Evolutionary conservation across 2,329 filamentous ascomycete species (phyloP).

Genomic region (Cryphonectria japonica): DNA sequence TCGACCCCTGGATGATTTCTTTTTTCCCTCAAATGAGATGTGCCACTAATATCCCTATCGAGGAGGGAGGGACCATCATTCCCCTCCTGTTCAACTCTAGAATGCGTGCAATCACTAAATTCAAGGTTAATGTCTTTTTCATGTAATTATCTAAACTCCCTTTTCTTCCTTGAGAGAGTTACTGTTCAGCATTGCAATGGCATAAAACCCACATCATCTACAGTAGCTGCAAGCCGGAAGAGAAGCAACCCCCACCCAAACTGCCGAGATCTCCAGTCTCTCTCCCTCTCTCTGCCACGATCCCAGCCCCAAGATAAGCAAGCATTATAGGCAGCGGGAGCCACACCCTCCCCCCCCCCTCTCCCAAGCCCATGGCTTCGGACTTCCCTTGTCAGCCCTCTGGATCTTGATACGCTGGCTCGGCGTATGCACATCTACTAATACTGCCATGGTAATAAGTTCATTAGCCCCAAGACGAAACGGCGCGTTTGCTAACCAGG

Average conservation of each 20-base stretch:
- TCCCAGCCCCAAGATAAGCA: background rate
- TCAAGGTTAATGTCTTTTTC: too few relatives aligned
- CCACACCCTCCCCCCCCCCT: too few relatives aligned
- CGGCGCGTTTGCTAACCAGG: background rate
- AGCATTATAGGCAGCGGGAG: background rate
- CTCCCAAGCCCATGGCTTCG: background rate
- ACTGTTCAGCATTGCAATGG: background rate
- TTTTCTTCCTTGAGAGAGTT: background rate
- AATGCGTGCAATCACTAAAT: too few relatives aligned
- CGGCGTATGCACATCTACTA: background rate
- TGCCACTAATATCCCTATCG: background rate
- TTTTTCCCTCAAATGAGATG: background rate
- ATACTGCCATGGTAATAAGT: background rate
- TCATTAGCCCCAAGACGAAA: background rate
- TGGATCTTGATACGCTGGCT: slow-evolving; percentile 4
- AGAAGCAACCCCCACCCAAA: background rate
- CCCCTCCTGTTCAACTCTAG: too few relatives aligned
- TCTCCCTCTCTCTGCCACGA: too few relatives aligned
- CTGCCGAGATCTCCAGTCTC: slow-evolving; percentile 6
- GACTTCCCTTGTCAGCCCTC: background rate
- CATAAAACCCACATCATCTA: background rate
- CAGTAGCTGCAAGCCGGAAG: background rate
- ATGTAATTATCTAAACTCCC: background rate
- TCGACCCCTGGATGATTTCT: background rate
- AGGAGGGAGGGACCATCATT: background rate